Conservation (phyloP, 2,329 filamentous ascomycete genomes). For the Beauveria asiatica region DNA sequence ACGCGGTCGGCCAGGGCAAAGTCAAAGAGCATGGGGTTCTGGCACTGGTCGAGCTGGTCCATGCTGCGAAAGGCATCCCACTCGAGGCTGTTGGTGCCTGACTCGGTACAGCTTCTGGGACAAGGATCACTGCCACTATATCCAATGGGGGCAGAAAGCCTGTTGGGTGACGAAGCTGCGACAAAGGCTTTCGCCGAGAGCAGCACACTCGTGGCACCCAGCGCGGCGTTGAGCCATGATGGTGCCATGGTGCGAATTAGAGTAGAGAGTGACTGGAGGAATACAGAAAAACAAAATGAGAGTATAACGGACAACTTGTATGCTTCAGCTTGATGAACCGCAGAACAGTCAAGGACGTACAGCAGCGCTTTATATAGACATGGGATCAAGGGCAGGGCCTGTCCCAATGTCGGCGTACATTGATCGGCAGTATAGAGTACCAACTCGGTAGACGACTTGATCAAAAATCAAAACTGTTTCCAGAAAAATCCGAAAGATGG, state of each 20-base stretch:
- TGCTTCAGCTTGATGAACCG: background rate
- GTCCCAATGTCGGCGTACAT: background rate
- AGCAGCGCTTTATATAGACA: background rate
- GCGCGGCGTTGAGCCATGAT: background rate
- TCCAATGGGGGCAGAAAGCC: background rate
- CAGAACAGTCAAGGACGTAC: background rate
- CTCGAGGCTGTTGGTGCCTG: background rate
- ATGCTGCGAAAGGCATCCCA: conserved; percentile 1
- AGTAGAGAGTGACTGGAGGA: background rate
- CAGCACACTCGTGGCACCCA: background rate
- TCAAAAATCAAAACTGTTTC: background rate
- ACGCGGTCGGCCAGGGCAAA: background rate
- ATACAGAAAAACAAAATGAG: background rate
- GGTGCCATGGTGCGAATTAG: background rate
- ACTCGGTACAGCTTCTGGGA: background rate
- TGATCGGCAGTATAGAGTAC: background rate
- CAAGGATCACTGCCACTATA: background rate
- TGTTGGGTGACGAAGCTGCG: background rate
- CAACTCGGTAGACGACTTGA: background rate
- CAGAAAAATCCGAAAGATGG: background rate
- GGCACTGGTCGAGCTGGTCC: conserved; percentile 3
- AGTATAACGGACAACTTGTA: background rate
- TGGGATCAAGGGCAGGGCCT: too few species aligned
- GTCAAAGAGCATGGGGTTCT: background rate
- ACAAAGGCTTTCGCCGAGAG: background rate